phyloP scores from a whole-genome alignment of 2,329 filamentous ascomycete species.

The Aphanocladium album region DNA sequence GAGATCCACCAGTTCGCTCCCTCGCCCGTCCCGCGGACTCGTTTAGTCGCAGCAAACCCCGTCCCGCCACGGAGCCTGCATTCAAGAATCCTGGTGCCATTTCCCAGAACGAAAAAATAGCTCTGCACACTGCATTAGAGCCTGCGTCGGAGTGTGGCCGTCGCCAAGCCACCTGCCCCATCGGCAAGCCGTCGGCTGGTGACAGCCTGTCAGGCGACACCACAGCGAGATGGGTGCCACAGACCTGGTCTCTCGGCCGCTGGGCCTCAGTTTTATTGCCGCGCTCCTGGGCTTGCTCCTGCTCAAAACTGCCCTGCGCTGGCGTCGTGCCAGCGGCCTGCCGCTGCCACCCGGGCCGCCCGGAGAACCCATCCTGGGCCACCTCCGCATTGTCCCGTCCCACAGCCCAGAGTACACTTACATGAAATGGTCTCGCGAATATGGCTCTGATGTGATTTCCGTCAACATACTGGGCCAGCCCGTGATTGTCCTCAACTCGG shows the following conservation, averaged over 20 bases:
- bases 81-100: background rate
- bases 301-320: background rate
- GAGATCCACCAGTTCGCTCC: background rate
- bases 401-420: slow-evolving; percentile 28
- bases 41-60: no score
- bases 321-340: slow-evolving; percentile 5
- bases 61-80: background rate
- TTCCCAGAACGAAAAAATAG: background rate
- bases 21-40: no score
- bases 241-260: background rate
- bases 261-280: background rate
- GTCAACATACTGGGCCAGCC: slow-evolving; percentile 29
- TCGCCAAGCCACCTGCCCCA: background rate
- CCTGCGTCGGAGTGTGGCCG: background rate
- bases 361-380: slow-evolving; percentile 37
- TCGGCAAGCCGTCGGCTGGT: background rate
- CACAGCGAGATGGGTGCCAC: background rate
- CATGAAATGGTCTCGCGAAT: slow-evolving; percentile 32
- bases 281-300: slow-evolving; percentile 11
- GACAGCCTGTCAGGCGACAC: background rate
- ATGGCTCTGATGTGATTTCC: slow-evolving; percentile 42
- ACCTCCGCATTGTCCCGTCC: slow-evolving; percentile 36
- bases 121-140: background rate
- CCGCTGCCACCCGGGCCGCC: slow-evolving; percentile 30
- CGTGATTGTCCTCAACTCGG: slow-evolving; percentile 40